Evolutionary conservation across 2,329 filamentous ascomycete genomes (phyloP).

Genomic region (Knufia fluminis): DNA sequence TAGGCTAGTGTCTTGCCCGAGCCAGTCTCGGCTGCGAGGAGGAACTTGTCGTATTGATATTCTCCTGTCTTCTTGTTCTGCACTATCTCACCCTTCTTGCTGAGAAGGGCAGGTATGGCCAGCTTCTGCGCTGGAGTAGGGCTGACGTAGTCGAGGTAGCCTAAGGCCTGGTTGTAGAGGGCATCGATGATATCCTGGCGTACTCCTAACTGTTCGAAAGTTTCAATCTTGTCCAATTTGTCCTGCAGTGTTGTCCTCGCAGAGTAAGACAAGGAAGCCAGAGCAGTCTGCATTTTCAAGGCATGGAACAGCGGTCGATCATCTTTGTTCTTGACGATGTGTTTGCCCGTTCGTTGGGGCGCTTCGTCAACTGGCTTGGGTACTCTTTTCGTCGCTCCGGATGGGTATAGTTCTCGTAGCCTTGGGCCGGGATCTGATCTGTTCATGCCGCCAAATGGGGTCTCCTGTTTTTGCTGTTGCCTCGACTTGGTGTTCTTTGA

Average conservation of each 20-base stretch:
- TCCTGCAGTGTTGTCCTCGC: conserved; percentile 54
- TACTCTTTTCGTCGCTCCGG: not conserved
- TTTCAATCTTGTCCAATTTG: conserved; percentile 55
- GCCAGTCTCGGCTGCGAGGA: conserved; percentile 90
- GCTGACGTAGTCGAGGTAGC: conserved; percentile 61
- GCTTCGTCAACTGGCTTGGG: not conserved
- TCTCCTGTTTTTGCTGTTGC: conserved; percentile 34
- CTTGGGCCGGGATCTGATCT: conserved; percentile 36
- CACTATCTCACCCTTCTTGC: conserved; percentile 27
- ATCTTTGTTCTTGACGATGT: conserved; percentile 30
- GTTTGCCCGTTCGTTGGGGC: conserved; percentile 12
- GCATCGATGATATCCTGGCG: conserved; percentile 63
- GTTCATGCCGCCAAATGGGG: conserved; percentile 54
- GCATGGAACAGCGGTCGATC: conserved; percentile 59
- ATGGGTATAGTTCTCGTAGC: not conserved
- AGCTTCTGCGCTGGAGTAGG: conserved; percentile 86
- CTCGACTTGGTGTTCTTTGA: conserved; percentile 18
- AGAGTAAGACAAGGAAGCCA: conserved; percentile 68
- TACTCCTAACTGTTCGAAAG: conserved; percentile 73
- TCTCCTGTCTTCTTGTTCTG: conserved; percentile 28
- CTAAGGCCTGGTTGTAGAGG: conserved; percentile 62
- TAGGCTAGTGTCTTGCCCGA: conserved; percentile 96
- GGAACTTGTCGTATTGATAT: conserved; percentile 54
- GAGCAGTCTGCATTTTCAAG: conserved; percentile 82
- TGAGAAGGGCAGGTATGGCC: conserved; percentile 71